Base-by-base conservation (phyloP, 768 basidiomycete species). In the Psilocybe cyanescens region DNA sequence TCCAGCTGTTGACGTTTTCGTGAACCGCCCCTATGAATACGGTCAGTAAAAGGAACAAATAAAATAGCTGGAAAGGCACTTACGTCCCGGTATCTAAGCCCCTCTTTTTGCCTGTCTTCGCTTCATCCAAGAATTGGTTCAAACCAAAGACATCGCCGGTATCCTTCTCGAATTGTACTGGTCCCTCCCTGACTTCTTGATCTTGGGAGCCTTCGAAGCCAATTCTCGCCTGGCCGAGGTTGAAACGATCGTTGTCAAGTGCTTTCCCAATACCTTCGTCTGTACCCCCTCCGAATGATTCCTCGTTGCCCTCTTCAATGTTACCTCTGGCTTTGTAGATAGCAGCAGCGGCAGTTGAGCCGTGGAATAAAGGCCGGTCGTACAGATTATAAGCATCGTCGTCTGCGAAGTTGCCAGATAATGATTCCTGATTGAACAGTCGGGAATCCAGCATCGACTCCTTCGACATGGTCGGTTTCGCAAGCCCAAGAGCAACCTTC, bases 91-190 rank as follows among this genome's bases (percentile, higher is more conserved):
- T 89, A 70, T 95, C 92, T 71, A 95, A 69, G 12, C 92, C 93
- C 63, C 95, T 81, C 79, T 97, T 97, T 75, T 88, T 87, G n/a
- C 95, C 97, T 24, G 89, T 89, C 83, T 94, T 97, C 16, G 97
- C 97, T 74, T 95, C 94, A 72, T 98, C 94, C 81, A 99, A 83
- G 81, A 99, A 99, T 73, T 97, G 89, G 76, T 97, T 92, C 64
- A 98, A 81, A 64, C 97, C 97, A 71, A 98, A 98, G 17, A 98
- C 94, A 82, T 98, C 97, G n/a, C 88, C 85, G 1, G 91, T 88
- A 70, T 99, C 97, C 79, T 98, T 97, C 81, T 99, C 97, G 70
- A 99, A 99, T 71, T 98, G 95, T 45, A 99, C 97, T 24, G 97
- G 97, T 1, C 97, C 97, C 69, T 94, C 92, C 58, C 89, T 79